Conservation (phyloP, 2,329 filamentous ascomycete genomes). For the Pestalotiopsis sp. region DNA sequence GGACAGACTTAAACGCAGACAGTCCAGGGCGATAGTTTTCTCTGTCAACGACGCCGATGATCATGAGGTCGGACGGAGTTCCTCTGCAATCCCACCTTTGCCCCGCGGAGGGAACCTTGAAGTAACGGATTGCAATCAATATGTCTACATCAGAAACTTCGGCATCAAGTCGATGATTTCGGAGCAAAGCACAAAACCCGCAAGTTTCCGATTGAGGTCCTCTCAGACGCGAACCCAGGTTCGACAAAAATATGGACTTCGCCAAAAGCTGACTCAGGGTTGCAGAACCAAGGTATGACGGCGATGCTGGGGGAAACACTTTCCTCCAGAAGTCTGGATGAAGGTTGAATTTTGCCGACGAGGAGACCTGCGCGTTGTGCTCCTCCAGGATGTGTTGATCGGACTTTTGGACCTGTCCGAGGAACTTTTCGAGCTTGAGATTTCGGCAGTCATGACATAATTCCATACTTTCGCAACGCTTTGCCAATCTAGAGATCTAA, state of each 20-base stretch:
- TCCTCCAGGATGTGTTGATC: not conserved
- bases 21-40: too few relatives aligned
- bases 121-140: not conserved
- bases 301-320: too few relatives aligned
- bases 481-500: too few relatives aligned
- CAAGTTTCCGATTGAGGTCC: not conserved
- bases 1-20: too few relatives aligned
- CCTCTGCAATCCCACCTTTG: not conserved
- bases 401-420: not conserved
- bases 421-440: not conserved
- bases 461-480: not conserved
- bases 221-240: not conserved
- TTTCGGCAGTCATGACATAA: not conserved
- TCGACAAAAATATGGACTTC: not conserved
- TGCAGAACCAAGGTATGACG: too few relatives aligned
- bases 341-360: too few relatives aligned
- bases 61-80: not conserved
- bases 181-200: not conserved
- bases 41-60: too few relatives aligned
- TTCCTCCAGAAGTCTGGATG: too few relatives aligned
- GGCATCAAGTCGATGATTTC: not conserved
- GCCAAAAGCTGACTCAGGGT: too few relatives aligned
- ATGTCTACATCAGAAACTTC: rapidly evolving
- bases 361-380: too few relatives aligned
- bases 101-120: not conserved